A percentile compares a stretch with the other conserved stretches of the same genome.
Conservation (phyloP, 2,329 filamentous ascomycete species). For the Colletotrichum sp. region DNA sequence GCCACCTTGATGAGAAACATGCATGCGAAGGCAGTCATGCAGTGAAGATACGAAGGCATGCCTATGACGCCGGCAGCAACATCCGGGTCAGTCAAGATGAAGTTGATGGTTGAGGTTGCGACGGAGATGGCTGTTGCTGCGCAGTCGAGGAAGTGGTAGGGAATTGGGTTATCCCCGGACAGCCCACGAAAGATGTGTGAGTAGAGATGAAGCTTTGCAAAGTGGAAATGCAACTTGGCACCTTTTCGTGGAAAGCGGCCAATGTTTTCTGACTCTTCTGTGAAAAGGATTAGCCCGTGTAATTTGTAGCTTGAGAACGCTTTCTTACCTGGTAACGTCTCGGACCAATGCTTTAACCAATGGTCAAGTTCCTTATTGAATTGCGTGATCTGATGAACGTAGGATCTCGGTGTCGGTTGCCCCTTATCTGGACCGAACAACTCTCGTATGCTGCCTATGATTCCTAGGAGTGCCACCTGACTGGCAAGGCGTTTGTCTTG, state of each 20-base stretch:
- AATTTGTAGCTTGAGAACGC: too few relatives aligned
- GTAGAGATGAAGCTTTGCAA: conserved; percentile 46
- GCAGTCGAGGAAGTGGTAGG: conserved; percentile 37
- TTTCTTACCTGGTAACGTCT: conserved; percentile 30
- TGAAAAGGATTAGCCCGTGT: conserved; percentile 24
- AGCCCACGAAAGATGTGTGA: conserved; percentile 46
- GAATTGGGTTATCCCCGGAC: conserved; percentile 35
- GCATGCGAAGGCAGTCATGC: conserved; percentile 59
- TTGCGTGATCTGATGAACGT: conserved; percentile 50
- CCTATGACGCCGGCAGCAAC: conserved; percentile 44
- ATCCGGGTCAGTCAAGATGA: conserved; percentile 47
- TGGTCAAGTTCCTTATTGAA: conserved; percentile 38
- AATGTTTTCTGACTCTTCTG: conserved; percentile 44
- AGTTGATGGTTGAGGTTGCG: conserved; percentile 48
- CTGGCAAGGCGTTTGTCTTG: conserved; percentile 62
- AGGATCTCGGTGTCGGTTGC: conserved; percentile 53
- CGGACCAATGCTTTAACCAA: conserved; percentile 42
- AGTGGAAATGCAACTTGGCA: conserved; percentile 45
- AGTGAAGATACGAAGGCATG: conserved; percentile 56
- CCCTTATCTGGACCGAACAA: conserved; percentile 62
- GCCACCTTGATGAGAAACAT: conserved; percentile 56
- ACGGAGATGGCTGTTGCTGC: conserved; percentile 38
- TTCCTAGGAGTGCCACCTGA: conserved; percentile 63
- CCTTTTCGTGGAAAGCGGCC: conserved; percentile 45
- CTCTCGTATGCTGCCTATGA: conserved; percentile 59